phyloP scores from a whole-genome alignment of 345 rosid genomes.

The Kernera saxatilis region DNA sequence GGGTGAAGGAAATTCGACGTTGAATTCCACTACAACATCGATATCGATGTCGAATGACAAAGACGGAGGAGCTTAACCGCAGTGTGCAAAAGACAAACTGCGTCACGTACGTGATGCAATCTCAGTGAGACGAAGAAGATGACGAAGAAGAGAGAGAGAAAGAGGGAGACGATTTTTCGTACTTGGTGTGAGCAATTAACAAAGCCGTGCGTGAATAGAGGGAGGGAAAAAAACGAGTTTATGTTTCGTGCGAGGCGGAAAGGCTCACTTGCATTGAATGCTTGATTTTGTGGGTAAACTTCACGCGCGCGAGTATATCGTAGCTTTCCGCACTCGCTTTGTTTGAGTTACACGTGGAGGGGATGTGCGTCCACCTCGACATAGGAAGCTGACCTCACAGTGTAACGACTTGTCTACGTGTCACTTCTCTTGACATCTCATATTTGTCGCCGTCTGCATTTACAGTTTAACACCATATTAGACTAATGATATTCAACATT shows the following conservation, averaged over 20 bases:
- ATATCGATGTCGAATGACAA: slow-evolving; percentile 2
- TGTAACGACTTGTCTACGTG: slow-evolving; percentile 21
- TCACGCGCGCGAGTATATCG: slow-evolving; percentile 11
- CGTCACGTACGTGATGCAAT: background rate
- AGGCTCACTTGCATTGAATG: slow-evolving; percentile 12
- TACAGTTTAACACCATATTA: background rate
- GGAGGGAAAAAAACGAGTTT: slow-evolving; percentile 12
- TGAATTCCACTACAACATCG: background rate
- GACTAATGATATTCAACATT: no score
- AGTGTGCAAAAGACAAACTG: slow-evolving; percentile 1
- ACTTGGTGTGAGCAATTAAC: slow-evolving; percentile 46
- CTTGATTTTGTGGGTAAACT: background rate
- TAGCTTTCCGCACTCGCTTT: background rate
- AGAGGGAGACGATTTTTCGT: slow-evolving; percentile 33
- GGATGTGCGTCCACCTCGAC: slow-evolving; percentile 11
- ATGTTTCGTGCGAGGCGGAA: background rate
- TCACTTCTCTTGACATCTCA: slow-evolving; percentile 3
- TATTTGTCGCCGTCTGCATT: background rate
- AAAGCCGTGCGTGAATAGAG: slow-evolving; percentile 32
- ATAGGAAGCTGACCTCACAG: background rate
- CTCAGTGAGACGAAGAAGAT: background rate
- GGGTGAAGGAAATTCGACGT: background rate
- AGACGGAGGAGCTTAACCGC: slow-evolving; percentile 26
- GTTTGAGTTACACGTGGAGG: background rate
- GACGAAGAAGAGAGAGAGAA: slow-evolving; percentile 10